These are phyloP conservation scores for Boletus vermiculosoides DNA, from an alignment of 768 basidiomycete genomes.

Conservation along the genomic window DNA sequence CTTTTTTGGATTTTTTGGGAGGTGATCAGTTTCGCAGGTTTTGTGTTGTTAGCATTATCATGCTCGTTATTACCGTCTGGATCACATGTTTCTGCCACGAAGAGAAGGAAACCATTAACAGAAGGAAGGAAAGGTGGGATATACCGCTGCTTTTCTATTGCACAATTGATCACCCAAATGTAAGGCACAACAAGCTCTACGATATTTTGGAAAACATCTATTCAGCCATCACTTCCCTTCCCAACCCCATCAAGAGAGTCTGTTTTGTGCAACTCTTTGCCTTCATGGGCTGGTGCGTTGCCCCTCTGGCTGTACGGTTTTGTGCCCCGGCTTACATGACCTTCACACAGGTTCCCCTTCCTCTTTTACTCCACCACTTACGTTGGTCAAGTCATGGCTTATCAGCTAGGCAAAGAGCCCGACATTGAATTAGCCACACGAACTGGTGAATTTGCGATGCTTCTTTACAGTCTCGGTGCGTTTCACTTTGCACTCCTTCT, in stretches of 20 bases:
- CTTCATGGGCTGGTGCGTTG: constrained; percentile 88
- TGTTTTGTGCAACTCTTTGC: constrained; percentile 94
- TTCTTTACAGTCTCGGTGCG: constrained; percentile 84
- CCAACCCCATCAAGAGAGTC: constrained; percentile 81
- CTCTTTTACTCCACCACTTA: constrained; percentile 94
- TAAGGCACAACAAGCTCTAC: constrained; percentile 49
- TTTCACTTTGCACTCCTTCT: background rate
- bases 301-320: background rate
- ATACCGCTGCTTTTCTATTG: constrained; percentile 3
- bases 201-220: constrained; percentile 82
- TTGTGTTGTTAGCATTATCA: constrained; percentile 78
- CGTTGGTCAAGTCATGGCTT: constrained; percentile 91
- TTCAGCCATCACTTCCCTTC: constrained; percentile 68
- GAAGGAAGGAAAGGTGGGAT: constrained; percentile 42
- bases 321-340: constrained; percentile 9
- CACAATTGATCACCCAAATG: background rate
- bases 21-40: constrained; percentile 96
- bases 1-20: constrained; percentile 76
- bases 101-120: constrained; percentile 64
- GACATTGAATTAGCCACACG: constrained; percentile 81
- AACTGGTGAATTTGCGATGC: constrained; percentile 84
- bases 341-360: constrained; percentile 78
- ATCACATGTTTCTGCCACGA: constrained; percentile 86
- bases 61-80: constrained; percentile 79
- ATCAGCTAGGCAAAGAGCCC: constrained; percentile 69